These are phyloP conservation scores for Scedosporium dehoogii DNA, from an alignment of 2,329 filamentous ascomycete genomes.

Conservation along the genomic window DNA sequence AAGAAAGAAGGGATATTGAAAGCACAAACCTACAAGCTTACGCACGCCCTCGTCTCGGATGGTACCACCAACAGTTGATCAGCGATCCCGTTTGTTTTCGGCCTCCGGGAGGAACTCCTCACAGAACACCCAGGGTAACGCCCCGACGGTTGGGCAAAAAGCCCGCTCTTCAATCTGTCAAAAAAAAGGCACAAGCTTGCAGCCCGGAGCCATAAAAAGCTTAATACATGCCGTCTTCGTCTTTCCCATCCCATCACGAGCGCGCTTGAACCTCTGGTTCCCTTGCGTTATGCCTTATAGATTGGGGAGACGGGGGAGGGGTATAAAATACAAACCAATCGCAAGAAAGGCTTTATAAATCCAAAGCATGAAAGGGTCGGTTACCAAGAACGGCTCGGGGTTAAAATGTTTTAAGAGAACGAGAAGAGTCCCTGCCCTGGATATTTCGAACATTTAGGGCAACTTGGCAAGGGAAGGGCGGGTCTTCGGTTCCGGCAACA, in stretches of 20 bases:
- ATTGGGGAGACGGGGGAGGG: not conserved
- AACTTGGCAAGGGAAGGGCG: not conserved
- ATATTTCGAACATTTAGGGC: not conserved
- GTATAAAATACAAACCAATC: not conserved
- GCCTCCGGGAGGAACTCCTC: not conserved
- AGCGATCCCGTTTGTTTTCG: not conserved
- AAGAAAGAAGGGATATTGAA: not conserved
- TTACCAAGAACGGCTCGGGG: not conserved
- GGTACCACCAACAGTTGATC: not conserved
- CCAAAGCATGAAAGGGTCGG: not conserved
- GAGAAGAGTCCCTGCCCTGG: not conserved
- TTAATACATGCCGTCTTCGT: not conserved
- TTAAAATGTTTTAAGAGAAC: not conserved
- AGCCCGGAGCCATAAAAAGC: not conserved
- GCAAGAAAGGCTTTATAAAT: not conserved
- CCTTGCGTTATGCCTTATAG: not conserved
- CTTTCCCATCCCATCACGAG: no score
- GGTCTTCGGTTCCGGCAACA: not conserved
- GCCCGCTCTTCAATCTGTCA: not conserved
- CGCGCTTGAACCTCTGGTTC: no score
- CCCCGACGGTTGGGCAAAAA: not conserved
- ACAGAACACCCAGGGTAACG: not conserved
- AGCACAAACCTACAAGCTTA: not conserved
- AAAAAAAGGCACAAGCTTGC: not conserved
- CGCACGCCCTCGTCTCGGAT: not conserved